phyloP scores from a whole-genome alignment of 2,329 filamentous ascomycete species.

The Fusarium sp. region DNA sequence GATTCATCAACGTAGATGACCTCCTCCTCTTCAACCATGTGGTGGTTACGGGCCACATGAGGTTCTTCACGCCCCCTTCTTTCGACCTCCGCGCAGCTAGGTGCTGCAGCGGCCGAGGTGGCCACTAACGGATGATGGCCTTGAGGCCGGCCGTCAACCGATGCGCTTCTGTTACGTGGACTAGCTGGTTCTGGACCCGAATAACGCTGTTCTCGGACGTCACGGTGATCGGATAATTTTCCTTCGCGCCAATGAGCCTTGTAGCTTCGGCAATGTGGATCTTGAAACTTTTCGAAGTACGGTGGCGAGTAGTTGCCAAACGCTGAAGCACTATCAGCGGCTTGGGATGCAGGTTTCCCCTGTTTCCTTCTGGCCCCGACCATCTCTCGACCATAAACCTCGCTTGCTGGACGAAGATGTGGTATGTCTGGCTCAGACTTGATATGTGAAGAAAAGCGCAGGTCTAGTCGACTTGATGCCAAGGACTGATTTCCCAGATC shows the following conservation, averaged over 20 bases:
- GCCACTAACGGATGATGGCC: neutral
- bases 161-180: slow-evolving; percentile 27
- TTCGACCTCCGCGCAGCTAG: slow-evolving; percentile 10
- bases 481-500: neutral
- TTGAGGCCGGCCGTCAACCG: slow-evolving; percentile 27
- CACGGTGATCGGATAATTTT: slow-evolving; percentile 21
- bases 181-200: neutral
- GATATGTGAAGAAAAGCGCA: neutral
- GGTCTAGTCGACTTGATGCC: neutral
- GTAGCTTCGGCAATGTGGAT: neutral
- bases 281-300: neutral
- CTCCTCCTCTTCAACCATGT: slow-evolving; percentile 35
- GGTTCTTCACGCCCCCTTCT: neutral
- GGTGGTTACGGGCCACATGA: slow-evolving; percentile 1
- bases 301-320: neutral
- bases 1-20: slow-evolving; percentile 40
- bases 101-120: neutral
- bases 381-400: slow-evolving; percentile 44
- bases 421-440: slow-evolving; percentile 25
- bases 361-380: neutral
- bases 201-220: slow-evolving; percentile 27
- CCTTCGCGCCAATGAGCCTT: slow-evolving; percentile 10
- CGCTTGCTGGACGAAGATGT: slow-evolving; percentile 41
- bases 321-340: neutral
- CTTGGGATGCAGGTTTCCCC: neutral